Evolutionary conservation across 108 stramenopile genomes (phyloP), one percentile per base, ranked within the genome.

Genomic region (Pseudonitzschia delicatissima): DNA sequence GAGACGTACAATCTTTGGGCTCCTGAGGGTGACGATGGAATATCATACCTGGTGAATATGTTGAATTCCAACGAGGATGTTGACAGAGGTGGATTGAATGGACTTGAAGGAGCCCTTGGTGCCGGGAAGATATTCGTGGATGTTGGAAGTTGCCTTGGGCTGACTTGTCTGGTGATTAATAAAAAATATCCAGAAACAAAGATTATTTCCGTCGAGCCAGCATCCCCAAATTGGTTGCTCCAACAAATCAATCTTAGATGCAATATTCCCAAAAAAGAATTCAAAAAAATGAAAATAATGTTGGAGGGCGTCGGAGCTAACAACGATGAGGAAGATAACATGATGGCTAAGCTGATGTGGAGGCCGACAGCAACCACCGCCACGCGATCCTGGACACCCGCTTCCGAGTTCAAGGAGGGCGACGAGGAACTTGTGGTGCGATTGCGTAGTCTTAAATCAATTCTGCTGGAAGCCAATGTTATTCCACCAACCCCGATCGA

Each of bases 331-430:
- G 74, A 76, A 69, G 82, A 82, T 60, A 80, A 82, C 58, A 64
- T 72, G 61, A 80, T 87, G 78, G 82, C 84, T 66, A 87, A 91
- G 61, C 67, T 87, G 63, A 75, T 86, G 50, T 91, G 90, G 90
- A 72, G 77, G 27, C 83, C 85, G 1, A 76, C 75, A 17, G 74
- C 82, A 47, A 86, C 85, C 1, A 87, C 87, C 0, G 68, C 85
- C 13, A 82, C 87, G 0, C 66, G 87, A 13, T 67, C 85, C 29
- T 91, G 90, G 90, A 87, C 82, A 32, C 81, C 81, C 4, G 74
- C 71, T 13, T 72, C 70, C 13, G 82, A 85, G 36, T 29, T 25
- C 18, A 72, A 71, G 44, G 68, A 65, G 28, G 44, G 47, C 4
- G 85, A 87, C 40, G 72, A 86, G 26, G 87, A 91, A 64, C 64